Evolutionary conservation across 2,329 filamentous ascomycete genomes (phyloP), one percentile per base, ranked within the genome.

Genomic region (Pyrenophora tritici-repentis): DNA sequence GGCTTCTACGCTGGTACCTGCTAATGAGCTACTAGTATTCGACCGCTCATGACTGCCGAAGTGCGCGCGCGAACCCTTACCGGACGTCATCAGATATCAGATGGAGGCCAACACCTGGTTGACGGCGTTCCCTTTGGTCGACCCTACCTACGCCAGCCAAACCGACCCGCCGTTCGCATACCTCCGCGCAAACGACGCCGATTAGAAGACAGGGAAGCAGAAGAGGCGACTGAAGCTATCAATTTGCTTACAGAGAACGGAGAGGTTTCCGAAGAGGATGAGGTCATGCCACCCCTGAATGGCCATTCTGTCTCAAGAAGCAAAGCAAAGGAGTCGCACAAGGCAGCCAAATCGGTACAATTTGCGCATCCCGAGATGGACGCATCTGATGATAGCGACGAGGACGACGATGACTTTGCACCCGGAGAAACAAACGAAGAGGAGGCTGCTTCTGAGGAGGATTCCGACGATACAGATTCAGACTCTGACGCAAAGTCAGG

Each of bases 41-140:
- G 91, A 42, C 86, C 90, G 9, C 82, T 97, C 32, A 81, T 88
- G 47, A 86, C 83, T 18, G 83, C 86, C 36, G 93, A 97, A 69
- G 74, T 94, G 7, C 85, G 86, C 64, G 82, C 86, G 40, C 82
- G 91, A 59, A 84, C 84, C 46, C 75, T 95, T 9, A 86, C 85
- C 50, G 92, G 93, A 20, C 85, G 93, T 40, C 80, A 88, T 58
- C 92, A 97, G 72, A 95, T 97, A 45, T 86, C 88, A 0, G 65
- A 77, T 2, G 88, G 90, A 70, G 92, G 93, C 3, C 87, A 81
- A 59, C 91, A 92, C 68, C 79, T 97, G 5, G 81, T 94, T 9
- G 93, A 97, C 69, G 92, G 93, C 3, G 79, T 96, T 16, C 83
- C 91, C 0, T 96, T 93, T 70, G 92, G 93, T 2, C 83, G 87